These are phyloP conservation scores for Phytophthora sansomeana DNA, from an alignment of 352 stramenopile genomes.

Conservation along the genomic window DNA sequence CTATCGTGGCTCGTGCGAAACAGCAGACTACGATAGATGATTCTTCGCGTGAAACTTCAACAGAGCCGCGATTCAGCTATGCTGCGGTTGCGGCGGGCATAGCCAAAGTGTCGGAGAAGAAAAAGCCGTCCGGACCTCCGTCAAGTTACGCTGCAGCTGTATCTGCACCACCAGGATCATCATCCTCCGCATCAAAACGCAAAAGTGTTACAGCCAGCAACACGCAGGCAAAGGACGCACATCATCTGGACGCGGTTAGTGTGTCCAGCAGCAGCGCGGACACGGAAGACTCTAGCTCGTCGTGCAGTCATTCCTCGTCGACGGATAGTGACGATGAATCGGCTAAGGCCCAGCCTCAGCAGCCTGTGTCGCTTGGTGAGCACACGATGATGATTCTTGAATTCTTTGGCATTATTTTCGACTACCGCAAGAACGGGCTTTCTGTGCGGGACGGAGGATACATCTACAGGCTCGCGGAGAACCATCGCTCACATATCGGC, in stretches of 20 bases:
- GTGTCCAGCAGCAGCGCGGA: slow-evolving; percentile 84
- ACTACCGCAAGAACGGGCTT: slow-evolving; percentile 85
- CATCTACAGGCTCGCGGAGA: slow-evolving; percentile 82
- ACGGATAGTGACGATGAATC: slow-evolving; percentile 69
- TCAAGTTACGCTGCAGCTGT: slow-evolving; percentile 78
- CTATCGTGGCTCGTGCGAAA: slow-evolving; percentile 54
- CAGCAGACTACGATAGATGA: slow-evolving; percentile 33
- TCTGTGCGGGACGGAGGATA: slow-evolving; percentile 88
- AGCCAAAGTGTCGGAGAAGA: slow-evolving; percentile 47
- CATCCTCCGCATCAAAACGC: slow-evolving; percentile 21
- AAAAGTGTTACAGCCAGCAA: slow-evolving; percentile 18
- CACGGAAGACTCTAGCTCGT: slow-evolving; percentile 78
- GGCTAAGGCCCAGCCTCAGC: slow-evolving; percentile 11
- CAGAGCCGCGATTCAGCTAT: slow-evolving; percentile 68
- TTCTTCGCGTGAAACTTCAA: slow-evolving; percentile 9
- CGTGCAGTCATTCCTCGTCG: slow-evolving; percentile 53
- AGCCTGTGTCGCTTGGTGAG: slow-evolving; percentile 64
- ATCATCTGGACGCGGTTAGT: slow-evolving; percentile 61
- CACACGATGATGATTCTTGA: slow-evolving; percentile 84
- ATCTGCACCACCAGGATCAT: slow-evolving; percentile 38
- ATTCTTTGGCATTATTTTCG: slow-evolving; percentile 88
- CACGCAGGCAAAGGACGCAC: slow-evolving; percentile 11
- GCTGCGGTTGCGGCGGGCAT: slow-evolving; percentile 75
- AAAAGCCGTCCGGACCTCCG: slow-evolving; percentile 34
- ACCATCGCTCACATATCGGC: slow-evolving; percentile 48